A percentile compares a stretch with the other conserved stretches of the same genome.
Conservation (phyloP, 108 stramenopile genomes). For the Epithemia pelagica region DNA sequence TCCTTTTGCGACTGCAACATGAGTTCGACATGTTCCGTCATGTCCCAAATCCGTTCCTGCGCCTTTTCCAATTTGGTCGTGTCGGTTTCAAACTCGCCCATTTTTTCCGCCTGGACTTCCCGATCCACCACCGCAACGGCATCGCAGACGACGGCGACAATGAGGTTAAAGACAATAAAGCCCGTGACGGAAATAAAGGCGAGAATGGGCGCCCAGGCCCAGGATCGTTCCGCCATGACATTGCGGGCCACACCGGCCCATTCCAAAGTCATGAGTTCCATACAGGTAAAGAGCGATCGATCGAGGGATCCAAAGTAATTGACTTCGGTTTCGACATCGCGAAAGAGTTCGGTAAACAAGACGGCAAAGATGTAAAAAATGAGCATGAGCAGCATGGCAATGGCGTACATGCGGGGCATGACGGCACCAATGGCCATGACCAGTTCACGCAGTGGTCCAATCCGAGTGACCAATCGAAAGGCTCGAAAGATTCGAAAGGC, state of each 20-base stretch:
- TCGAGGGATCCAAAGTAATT: slow-evolving; percentile 47
- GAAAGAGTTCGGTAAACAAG: slow-evolving; percentile 36
- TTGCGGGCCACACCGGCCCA: slow-evolving; percentile 38
- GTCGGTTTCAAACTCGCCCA: slow-evolving; percentile 1
- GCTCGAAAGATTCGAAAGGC: slow-evolving; percentile 70
- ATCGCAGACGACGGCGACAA: slow-evolving; percentile 75
- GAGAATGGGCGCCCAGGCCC: slow-evolving; percentile 42
- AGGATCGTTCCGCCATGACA: slow-evolving; percentile 17
- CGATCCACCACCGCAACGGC: slow-evolving; percentile 33
- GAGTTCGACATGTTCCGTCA: neutral
- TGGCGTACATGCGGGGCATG: slow-evolving; percentile 60
- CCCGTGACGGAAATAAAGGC: slow-evolving; percentile 48
- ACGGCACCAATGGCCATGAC: slow-evolving; percentile 57
- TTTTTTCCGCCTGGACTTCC: slow-evolving; percentile 9
- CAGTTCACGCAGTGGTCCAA: slow-evolving; percentile 46
- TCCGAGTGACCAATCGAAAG: slow-evolving; percentile 52
- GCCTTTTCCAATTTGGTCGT: neutral
- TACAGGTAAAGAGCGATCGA: slow-evolving; percentile 48
- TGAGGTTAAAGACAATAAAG: slow-evolving; percentile 70
- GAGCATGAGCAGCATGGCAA: slow-evolving; percentile 42
- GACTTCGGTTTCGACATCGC: slow-evolving; percentile 9
- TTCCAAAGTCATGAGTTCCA: slow-evolving; percentile 72
- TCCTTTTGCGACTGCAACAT: neutral
- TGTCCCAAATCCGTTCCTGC: neutral
- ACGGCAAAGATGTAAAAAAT: slow-evolving; percentile 72